Percentiles rank a stretch among this genome's conserved stretches.
Conservation (phyloP, 2,329 filamentous ascomycete species). For the Sporothrix brunneoviolacea region DNA sequence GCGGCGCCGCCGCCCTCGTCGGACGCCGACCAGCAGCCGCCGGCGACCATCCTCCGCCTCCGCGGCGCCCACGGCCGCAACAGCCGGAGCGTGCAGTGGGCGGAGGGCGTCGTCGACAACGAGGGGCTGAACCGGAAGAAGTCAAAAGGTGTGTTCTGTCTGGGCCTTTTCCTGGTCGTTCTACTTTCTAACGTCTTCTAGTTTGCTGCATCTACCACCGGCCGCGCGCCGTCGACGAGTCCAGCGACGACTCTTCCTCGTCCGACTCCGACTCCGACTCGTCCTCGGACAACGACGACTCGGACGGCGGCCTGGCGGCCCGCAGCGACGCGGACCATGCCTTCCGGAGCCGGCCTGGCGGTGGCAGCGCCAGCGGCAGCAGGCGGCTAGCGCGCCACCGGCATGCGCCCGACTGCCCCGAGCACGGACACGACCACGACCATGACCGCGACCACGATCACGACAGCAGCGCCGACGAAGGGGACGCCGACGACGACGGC, state of each 20-base stretch:
- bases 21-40: slow-evolving; percentile 9
- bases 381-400: slow-evolving; percentile 22
- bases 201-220: slow-evolving; percentile 99
- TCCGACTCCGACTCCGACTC: slow-evolving; percentile 49
- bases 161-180: neutral
- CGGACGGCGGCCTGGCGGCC: slow-evolving; percentile 21
- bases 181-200: too few relatives aligned
- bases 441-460: slow-evolving; percentile 27
- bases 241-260: slow-evolving; percentile 59
- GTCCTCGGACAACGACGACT: slow-evolving; percentile 29
- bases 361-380: slow-evolving; percentile 16
- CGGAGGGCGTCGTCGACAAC: slow-evolving; percentile 88
- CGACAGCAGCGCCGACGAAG: slow-evolving; percentile 28
- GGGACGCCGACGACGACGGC: slow-evolving; percentile 24
- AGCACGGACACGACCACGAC: slow-evolving; percentile 26
- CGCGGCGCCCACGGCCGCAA: slow-evolving; percentile 41
- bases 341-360: slow-evolving; percentile 21
- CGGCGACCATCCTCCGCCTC: slow-evolving; percentile 42
- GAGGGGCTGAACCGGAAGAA: slow-evolving; percentile 90
- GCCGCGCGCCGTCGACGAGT: slow-evolving; percentile 74
- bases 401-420: slow-evolving; percentile 29
- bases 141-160: slow-evolving; percentile 65
- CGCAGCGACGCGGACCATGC: slow-evolving; percentile 17
- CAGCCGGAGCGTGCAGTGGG: slow-evolving; percentile 75
- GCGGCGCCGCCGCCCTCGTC: slow-evolving; percentile 20